phyloP scores from a whole-genome alignment of 2,329 filamentous ascomycete genomes.

The Dothideomycetes sp. region DNA sequence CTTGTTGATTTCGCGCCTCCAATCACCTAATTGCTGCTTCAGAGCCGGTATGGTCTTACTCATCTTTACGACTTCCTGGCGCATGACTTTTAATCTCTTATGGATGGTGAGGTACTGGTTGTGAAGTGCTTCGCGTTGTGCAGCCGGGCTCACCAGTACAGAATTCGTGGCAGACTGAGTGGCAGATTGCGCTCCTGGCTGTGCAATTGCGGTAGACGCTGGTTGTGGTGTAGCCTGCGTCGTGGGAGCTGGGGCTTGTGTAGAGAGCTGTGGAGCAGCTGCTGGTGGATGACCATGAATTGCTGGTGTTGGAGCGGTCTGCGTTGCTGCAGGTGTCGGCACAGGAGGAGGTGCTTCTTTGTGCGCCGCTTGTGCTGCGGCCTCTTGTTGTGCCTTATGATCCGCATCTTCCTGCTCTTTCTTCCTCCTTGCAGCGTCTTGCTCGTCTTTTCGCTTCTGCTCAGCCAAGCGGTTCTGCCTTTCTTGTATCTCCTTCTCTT shows the following conservation, averaged over 20 bases:
- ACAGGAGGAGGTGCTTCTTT: background rate
- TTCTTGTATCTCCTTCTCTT: constrained; percentile 14
- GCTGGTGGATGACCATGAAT: too few relatives aligned
- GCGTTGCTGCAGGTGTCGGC: background rate
- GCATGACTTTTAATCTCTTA: constrained; percentile 53
- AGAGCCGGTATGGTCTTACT: constrained; percentile 48
- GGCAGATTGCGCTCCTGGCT: background rate
- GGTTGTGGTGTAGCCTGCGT: background rate
- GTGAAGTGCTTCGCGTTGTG: constrained; percentile 35
- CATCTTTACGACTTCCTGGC: constrained; percentile 45
- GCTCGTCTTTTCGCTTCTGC: constrained; percentile 12
- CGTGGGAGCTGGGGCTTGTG: too few relatives aligned
- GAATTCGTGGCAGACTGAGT: background rate
- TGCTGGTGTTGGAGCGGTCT: background rate
- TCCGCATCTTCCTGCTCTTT: constrained; percentile 21
- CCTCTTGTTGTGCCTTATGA: constrained; percentile 19
- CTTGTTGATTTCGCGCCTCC: constrained; percentile 61
- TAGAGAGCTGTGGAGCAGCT: too few relatives aligned
- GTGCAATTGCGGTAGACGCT: constrained; percentile 3
- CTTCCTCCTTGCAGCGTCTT: constrained; percentile 15
- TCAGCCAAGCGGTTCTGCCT: constrained; percentile 8
- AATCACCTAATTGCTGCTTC: constrained; percentile 60
- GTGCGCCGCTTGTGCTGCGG: constrained; percentile 17
- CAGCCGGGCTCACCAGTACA: background rate
- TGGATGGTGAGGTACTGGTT: constrained; percentile 51